These are phyloP conservation scores for Carex arenaria DNA, from an alignment of 202 grass and related monocot genomes.

Conservation along the genomic window DNA sequence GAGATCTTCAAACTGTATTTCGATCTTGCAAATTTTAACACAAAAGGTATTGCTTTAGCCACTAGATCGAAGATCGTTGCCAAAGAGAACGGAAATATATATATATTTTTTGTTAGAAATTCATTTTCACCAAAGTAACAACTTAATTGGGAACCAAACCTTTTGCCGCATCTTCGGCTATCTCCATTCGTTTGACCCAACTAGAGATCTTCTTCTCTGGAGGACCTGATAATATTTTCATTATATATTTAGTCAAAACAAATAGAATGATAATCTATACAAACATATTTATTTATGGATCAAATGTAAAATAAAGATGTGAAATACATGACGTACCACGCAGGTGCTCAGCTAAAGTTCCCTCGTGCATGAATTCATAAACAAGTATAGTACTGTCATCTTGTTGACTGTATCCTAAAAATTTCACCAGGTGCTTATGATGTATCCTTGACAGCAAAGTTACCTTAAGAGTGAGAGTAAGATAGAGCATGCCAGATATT, in stretches of 20 bases:
- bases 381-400: conserved; percentile 85
- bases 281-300: neutral
- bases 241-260: neutral
- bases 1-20: too few species aligned
- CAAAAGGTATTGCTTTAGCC: too few species aligned
- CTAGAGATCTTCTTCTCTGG: conserved; percentile 12
- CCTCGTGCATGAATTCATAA: conserved; percentile 96
- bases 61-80: neutral
- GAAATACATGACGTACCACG: conserved; percentile 38
- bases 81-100: neutral
- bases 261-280: neutral
- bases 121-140: neutral
- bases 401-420: conserved; percentile 91
- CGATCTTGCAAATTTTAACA: too few species aligned
- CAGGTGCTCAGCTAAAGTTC: conserved; percentile 80
- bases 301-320: neutral
- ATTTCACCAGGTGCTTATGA: conserved; percentile 83
- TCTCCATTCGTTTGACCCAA: conserved; percentile 19
- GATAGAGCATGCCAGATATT: conserved; percentile 3
- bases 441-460: conserved; percentile 93
- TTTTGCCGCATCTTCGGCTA: conserved; percentile 6
- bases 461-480: conserved; percentile 52
- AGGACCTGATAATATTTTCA: conserved; percentile 6
- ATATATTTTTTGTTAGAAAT: neutral
- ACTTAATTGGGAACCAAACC: neutral